Percentiles rank a stretch among this genome's conserved stretches.
Conservation (phyloP, 352 stramenopile species). For the Phytophthora cactorum region DNA sequence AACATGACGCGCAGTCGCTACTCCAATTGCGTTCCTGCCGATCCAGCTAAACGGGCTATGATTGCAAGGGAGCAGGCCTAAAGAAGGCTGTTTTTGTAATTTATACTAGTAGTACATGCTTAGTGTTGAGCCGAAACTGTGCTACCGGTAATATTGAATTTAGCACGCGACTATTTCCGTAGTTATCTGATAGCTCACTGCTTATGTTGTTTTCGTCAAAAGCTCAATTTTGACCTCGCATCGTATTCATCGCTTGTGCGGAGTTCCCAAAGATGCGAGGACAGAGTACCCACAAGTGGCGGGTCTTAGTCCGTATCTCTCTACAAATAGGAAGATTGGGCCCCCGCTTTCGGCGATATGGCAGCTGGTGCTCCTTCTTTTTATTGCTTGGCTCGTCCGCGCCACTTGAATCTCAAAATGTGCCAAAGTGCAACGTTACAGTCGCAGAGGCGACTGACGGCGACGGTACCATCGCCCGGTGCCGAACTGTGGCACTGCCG, state of each 20-base stretch:
- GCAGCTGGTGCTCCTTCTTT: conserved; percentile 15
- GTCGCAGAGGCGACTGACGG: conserved; percentile 14
- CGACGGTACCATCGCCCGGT: neutral
- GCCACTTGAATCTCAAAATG: conserved; percentile 35
- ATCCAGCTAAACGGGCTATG: neutral
- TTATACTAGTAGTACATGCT: neutral
- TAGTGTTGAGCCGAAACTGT: too few species aligned
- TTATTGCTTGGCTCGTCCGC: conserved; percentile 24
- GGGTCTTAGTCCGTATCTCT: conserved; percentile 19
- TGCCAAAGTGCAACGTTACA: conserved; percentile 31
- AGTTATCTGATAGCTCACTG: conserved; percentile 1
- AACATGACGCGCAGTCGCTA: conserved; percentile 37
- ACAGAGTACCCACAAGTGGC: conserved; percentile 1
- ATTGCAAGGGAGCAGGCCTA: neutral
- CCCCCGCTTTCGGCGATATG: neutral
- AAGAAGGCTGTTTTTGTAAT: conserved; percentile 2
- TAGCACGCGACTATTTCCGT: neutral
- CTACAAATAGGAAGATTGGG: conserved; percentile 1
- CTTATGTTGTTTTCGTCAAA: conserved; percentile 9
- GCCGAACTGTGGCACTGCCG: conserved; percentile 2
- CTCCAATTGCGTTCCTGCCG: neutral
- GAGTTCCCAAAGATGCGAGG: conserved; percentile 22
- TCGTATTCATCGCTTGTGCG: conserved; percentile 15
- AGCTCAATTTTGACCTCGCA: conserved; percentile 13
- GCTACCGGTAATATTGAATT: neutral